A percentile compares a stretch with the other conserved stretches of the same genome.
phyloP scores from a whole-genome alignment of 2,329 filamentous ascomycete species.

The Fusarium camptoceras region DNA sequence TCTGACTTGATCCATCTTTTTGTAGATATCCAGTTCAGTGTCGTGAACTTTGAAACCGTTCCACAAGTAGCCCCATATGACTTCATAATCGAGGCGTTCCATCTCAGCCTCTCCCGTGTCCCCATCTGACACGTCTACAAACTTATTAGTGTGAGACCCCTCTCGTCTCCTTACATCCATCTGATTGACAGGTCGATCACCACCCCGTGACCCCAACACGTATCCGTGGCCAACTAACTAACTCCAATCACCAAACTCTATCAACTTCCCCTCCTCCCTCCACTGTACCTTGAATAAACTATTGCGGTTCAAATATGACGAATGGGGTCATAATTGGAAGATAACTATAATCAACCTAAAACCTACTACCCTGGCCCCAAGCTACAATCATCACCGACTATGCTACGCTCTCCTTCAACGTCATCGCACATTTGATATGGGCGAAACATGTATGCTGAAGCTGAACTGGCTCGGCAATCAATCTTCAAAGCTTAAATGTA shows the following conservation, averaged over 20 bases:
- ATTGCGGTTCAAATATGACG: neutral
- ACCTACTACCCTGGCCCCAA: neutral
- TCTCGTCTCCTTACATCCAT: neutral
- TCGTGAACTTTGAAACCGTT: slow-evolving; percentile 16
- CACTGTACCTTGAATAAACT: neutral
- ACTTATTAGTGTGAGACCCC: slow-evolving; percentile 12
- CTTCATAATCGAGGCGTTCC: slow-evolving; percentile 24
- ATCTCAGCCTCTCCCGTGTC: slow-evolving; percentile 32
- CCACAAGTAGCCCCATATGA: slow-evolving; percentile 30
- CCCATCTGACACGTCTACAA: slow-evolving; percentile 29
- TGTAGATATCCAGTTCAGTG: neutral
- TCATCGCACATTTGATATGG: slow-evolving; percentile 10
- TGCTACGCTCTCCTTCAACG: neutral
- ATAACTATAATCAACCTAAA: neutral
- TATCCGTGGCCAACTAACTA: neutral
- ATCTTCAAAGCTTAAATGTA: neutral
- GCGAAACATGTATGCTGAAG: neutral
- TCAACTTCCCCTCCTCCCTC: slow-evolving; percentile 3
- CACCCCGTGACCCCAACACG: slow-evolving; percentile 30
- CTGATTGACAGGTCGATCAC: slow-evolving; percentile 20
- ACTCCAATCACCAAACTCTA: slow-evolving; percentile 11
- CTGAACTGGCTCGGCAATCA: neutral
- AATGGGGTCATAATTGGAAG: slow-evolving; percentile 15
- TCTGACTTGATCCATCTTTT: neutral
- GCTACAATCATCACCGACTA: neutral